phyloP scores from a whole-genome alignment of 352 stramenopile genomes.

The Aphanomyces astaci region DNA sequence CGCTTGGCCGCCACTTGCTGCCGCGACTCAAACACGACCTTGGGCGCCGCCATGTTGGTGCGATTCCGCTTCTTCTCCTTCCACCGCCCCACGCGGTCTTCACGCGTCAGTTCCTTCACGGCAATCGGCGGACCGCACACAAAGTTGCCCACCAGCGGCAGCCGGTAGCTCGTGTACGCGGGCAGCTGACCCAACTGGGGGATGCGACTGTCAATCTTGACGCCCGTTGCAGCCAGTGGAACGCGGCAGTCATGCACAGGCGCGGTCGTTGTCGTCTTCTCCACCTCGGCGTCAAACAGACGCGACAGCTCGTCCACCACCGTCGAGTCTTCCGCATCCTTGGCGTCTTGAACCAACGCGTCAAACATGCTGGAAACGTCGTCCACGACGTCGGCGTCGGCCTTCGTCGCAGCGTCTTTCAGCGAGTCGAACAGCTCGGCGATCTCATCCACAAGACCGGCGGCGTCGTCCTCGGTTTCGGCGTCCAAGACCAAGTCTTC shows the following conservation, averaged over 20 bases:
- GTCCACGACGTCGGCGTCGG: background rate
- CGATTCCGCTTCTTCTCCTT: conserved; percentile 10
- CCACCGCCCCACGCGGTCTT: conserved; percentile 9
- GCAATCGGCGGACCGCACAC: conserved; percentile 2
- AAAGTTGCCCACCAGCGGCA: background rate
- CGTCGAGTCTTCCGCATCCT: background rate
- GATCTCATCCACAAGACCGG: conserved; percentile 4
- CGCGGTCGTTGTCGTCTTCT: background rate
- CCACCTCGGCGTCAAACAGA: conserved; percentile 1
- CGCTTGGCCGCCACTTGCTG: conserved; percentile 20
- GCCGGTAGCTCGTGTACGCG: background rate
- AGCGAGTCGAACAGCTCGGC: conserved; percentile 15
- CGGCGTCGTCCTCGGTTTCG: background rate
- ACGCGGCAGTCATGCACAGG: background rate
- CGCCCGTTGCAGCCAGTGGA: background rate
- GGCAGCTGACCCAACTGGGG: background rate
- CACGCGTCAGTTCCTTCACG: conserved; percentile 8
- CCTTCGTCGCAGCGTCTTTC: background rate
- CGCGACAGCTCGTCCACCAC: background rate
- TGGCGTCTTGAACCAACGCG: background rate
- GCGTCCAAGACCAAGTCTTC: background rate
- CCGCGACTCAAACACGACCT: conserved; percentile 11
- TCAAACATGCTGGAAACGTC: background rate
- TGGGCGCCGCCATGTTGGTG: background rate
- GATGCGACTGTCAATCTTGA: background rate